Conservation (phyloP, 768 basidiomycete genomes). For the Hortiboletus flavorubellus region DNA sequence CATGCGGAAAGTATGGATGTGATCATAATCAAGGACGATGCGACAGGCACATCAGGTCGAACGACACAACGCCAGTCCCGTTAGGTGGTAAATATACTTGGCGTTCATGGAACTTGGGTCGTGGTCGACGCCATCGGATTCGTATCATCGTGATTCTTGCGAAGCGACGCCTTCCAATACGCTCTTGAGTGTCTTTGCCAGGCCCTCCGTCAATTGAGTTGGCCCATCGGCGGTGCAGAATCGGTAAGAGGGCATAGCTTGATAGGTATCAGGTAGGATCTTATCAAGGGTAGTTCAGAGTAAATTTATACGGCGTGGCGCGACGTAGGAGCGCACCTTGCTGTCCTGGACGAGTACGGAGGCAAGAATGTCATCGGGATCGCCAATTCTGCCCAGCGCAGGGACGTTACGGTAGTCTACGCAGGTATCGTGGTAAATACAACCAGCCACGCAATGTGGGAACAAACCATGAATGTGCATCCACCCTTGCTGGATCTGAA, state of each 20-base stretch:
- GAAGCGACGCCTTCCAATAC: constrained; percentile 35
- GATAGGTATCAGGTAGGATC: constrained; percentile 71
- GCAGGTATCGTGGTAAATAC: neutral
- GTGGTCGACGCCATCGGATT: no score
- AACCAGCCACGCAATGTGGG: neutral
- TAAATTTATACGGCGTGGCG: neutral
- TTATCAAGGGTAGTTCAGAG: constrained; percentile 21
- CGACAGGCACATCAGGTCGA: neutral
- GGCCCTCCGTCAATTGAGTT: constrained; percentile 63
- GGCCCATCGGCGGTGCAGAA: constrained; percentile 75
- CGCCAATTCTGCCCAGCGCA: constrained; percentile 69
- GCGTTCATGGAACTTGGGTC: neutral
- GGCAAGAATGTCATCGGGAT: constrained; percentile 81
- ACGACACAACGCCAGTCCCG: neutral
- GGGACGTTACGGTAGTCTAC: constrained; percentile 74
- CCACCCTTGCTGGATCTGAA: constrained; percentile 73
- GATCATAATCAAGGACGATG: neutral
- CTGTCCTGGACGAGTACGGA: constrained; percentile 70
- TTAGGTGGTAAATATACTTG: neutral
- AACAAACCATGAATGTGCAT: constrained; percentile 71
- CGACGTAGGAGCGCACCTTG: constrained; percentile 40
- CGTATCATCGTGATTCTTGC: constrained; percentile 27
- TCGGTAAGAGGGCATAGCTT: constrained; percentile 82
- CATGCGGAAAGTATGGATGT: no score
- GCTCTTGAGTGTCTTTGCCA: constrained; percentile 46